phyloP scores from a whole-genome alignment of 768 basidiomycete genomes.

The Candolleomyces efflorescens region DNA sequence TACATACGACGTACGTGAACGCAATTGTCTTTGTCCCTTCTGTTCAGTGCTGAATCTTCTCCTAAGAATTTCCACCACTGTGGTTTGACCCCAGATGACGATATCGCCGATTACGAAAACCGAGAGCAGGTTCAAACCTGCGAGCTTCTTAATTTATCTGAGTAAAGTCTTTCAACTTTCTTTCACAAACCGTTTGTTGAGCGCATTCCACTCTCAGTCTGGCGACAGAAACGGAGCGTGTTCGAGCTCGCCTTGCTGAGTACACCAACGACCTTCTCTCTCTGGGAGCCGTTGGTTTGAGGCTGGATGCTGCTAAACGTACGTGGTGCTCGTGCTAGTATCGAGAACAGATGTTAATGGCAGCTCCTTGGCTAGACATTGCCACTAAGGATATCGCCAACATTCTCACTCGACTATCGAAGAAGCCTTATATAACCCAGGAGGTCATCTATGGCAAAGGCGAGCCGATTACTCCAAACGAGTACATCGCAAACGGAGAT shows the following conservation, averaged over 20 bases:
- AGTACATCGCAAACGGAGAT: slow-evolving; percentile 57
- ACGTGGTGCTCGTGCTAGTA: slow-evolving; percentile 8
- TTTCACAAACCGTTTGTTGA: neutral
- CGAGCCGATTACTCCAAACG: slow-evolving; percentile 49
- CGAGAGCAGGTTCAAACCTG: slow-evolving; percentile 55
- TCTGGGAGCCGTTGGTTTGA: slow-evolving; percentile 57
- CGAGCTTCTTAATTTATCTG: slow-evolving; percentile 46
- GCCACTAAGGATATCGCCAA: slow-evolving; percentile 47
- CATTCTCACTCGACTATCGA: slow-evolving; percentile 42
- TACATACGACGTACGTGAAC: slow-evolving; percentile 32
- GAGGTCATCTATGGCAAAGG: slow-evolving; percentile 53
- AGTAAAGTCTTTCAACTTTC: slow-evolving; percentile 30
- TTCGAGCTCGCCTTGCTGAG: slow-evolving; percentile 46
- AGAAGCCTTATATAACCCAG: slow-evolving; percentile 55
- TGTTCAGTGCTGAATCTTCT: slow-evolving; percentile 34
- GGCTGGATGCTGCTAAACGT: slow-evolving; percentile 67
- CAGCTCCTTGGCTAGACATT: slow-evolving; percentile 39
- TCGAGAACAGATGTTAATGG: neutral
- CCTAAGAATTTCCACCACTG: slow-evolving; percentile 61
- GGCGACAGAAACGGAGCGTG: slow-evolving; percentile 58
- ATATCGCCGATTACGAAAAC: slow-evolving; percentile 53
- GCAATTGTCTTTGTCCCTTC: neutral
- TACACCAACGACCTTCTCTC: slow-evolving; percentile 60
- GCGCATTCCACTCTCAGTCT: slow-evolving; percentile 35
- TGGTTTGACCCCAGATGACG: slow-evolving; percentile 46